These are phyloP conservation scores for Chaetomiaceae sp. DNA, from an alignment of 2,329 filamentous ascomycete genomes.

Conservation along the genomic window DNA sequence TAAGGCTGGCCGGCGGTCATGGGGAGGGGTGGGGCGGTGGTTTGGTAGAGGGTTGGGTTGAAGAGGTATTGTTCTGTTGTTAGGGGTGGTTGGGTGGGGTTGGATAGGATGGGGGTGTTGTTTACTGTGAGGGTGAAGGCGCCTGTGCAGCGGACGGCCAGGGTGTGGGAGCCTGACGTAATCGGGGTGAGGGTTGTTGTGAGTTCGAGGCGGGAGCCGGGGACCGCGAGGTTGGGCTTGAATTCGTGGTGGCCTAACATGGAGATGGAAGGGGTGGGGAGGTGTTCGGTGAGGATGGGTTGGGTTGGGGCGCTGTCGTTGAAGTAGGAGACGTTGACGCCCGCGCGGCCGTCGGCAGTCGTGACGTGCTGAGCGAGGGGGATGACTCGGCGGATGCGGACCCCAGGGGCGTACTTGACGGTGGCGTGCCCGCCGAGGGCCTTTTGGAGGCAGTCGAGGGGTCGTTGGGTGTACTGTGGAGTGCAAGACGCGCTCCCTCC, in stretches of 20 bases:
- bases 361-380: not conserved
- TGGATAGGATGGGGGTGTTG: not conserved
- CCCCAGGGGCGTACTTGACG: not conserved
- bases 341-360: not conserved
- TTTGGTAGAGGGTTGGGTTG: not conserved
- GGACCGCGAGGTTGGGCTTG: not conserved
- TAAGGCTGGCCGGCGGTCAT: not conserved
- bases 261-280: not conserved
- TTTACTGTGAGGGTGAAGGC: not conserved
- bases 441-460: not conserved
- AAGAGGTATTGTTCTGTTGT: not conserved
- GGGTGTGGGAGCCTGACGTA: not conserved
- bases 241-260: not conserved
- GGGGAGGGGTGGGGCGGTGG: not conserved
- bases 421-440: not conserved
- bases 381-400: not conserved
- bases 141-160: not conserved
- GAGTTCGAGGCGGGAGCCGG: not conserved
- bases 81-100: not conserved
- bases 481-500: not conserved
- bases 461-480: not conserved
- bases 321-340: not conserved
- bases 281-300: not conserved
- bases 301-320: not conserved
- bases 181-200: not conserved